Percentiles rank a stretch among this genome's conserved stretches.
These are phyloP conservation scores for Monosporozyma servazzii DNA, from an alignment of 805 yeast genomes.

Conservation along the genomic window DNA sequence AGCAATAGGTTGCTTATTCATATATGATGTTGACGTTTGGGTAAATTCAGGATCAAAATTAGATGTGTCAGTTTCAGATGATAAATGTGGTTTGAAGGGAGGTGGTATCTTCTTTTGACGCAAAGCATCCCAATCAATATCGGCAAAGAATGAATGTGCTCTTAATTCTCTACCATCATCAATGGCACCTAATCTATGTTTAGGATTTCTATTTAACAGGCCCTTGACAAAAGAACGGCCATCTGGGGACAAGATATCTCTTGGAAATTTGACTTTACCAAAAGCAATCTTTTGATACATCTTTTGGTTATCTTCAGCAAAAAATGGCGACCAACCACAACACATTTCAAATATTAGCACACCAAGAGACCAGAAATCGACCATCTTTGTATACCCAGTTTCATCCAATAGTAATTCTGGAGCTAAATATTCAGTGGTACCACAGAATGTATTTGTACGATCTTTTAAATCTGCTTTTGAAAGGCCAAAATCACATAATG, in stretches of 20 bases:
- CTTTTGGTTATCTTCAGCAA: constrained; percentile 95
- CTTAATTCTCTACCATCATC: constrained; percentile 89
- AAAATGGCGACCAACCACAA: constrained; percentile 99
- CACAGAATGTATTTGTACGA: constrained; percentile 95
- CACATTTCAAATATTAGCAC: constrained; percentile 97
- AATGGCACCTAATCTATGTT: constrained; percentile 83
- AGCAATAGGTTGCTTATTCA: constrained; percentile 48
- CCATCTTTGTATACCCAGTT: constrained; percentile 96
- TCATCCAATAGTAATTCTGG: constrained; percentile 95
- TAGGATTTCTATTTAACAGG: constrained; percentile 87
- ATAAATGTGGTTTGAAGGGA: constrained; percentile 89
- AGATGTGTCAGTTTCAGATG: constrained; percentile 87
- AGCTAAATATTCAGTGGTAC: constrained; percentile 95
- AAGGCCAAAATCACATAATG: constrained; percentile 93
- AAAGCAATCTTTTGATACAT: constrained; percentile 98
- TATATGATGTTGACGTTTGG: constrained; percentile 74
- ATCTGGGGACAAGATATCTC: constrained; percentile 85
- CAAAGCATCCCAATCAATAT: constrained; percentile 81
- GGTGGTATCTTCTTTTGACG: constrained; percentile 81
- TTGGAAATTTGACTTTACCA: constrained; percentile 95
- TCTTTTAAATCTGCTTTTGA: constrained; percentile 86
- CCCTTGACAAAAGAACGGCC: constrained; percentile 96
- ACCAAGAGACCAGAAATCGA: constrained; percentile 97
- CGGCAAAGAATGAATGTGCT: constrained; percentile 86
- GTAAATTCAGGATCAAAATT: constrained; percentile 98